Conservation (phyloP, 495 filamentous ascomycete species). For the Paragyromitra xinjiangensis region DNA sequence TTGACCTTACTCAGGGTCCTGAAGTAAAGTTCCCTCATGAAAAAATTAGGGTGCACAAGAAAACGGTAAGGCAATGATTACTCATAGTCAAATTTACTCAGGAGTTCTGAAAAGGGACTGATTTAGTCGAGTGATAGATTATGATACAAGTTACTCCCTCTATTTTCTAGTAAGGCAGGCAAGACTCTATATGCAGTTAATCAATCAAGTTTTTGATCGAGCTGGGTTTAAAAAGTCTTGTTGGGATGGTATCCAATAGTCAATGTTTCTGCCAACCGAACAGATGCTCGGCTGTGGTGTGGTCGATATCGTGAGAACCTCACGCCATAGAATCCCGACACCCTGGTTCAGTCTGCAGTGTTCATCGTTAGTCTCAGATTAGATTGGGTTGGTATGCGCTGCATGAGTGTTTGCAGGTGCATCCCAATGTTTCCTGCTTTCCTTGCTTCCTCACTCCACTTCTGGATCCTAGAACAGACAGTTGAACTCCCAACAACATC, state of each 20-base stretch:
- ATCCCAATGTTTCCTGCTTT: slow-evolving; percentile 26
- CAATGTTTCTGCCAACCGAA: background rate
- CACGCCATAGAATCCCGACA: slow-evolving; percentile 31
- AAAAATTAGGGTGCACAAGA: slow-evolving; percentile 36
- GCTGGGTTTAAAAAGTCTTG: background rate
- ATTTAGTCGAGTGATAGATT: slow-evolving; percentile 17
- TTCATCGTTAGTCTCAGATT: slow-evolving; percentile 37
- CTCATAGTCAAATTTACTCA: background rate
- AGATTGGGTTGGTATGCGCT: slow-evolving; percentile 33
- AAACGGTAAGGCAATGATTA: background rate
- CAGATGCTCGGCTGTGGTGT: slow-evolving; percentile 20
- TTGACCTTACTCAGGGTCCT: slow-evolving; percentile 48
- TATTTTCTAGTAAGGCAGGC: background rate
- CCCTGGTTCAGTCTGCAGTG: slow-evolving; percentile 36
- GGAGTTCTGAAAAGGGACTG: background rate
- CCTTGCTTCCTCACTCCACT: background rate
- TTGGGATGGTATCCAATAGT: slow-evolving; percentile 9
- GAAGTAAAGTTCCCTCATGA: slow-evolving; percentile 71
- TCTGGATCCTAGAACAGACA: background rate
- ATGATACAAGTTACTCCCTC: slow-evolving; percentile 8
- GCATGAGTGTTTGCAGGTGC: slow-evolving; percentile 41
- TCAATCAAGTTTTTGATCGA: background rate
- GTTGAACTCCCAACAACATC: slow-evolving; percentile 31
- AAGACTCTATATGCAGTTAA: background rate
- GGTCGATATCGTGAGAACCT: slow-evolving; percentile 24